phyloP scores from a whole-genome alignment of 495 filamentous ascomycete species.

The Hyphodiscus hymeniophilus region DNA sequence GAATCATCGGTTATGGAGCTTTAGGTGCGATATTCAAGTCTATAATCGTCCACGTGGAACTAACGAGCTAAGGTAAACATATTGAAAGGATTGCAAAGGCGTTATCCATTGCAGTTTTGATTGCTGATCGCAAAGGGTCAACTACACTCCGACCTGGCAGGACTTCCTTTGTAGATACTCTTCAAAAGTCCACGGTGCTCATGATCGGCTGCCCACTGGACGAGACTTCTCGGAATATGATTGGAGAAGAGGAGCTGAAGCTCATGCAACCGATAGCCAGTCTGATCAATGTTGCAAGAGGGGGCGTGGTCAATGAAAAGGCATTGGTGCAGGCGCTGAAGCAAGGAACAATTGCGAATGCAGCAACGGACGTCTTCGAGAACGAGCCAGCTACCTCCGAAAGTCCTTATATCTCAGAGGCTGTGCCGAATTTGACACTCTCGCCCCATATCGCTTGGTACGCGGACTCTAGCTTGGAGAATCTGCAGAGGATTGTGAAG shows the following conservation, averaged over 20 bases:
- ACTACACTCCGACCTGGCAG: constrained; percentile 25
- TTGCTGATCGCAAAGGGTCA: constrained; percentile 39
- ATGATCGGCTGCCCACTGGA: constrained; percentile 35
- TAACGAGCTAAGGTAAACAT: constrained; percentile 13
- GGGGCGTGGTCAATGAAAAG: constrained; percentile 45
- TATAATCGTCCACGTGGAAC: background rate
- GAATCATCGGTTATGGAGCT: constrained; percentile 42
- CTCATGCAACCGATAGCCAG: constrained; percentile 37
- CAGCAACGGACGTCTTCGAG: constrained; percentile 42
- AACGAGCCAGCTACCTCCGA: constrained; percentile 38
- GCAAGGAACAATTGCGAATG: constrained; percentile 36
- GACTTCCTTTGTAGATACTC: constrained; percentile 35
- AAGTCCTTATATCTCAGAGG: background rate
- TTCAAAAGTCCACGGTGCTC: constrained; percentile 38
- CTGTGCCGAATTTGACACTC: constrained; percentile 5
- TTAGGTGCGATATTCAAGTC: constrained; percentile 24
- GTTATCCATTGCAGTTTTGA: constrained; percentile 41
- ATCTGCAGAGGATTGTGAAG: constrained; percentile 6
- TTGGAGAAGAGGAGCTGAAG: constrained; percentile 34
- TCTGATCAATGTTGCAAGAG: constrained; percentile 44
- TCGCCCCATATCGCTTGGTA: constrained; percentile 7
- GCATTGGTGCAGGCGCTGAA: constrained; percentile 36
- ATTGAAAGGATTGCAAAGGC: constrained; percentile 22
- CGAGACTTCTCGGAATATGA: constrained; percentile 34
- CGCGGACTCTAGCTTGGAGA: constrained; percentile 7